Conservation (phyloP, 345 rosid species). For the Populus ilicifolia region DNA sequence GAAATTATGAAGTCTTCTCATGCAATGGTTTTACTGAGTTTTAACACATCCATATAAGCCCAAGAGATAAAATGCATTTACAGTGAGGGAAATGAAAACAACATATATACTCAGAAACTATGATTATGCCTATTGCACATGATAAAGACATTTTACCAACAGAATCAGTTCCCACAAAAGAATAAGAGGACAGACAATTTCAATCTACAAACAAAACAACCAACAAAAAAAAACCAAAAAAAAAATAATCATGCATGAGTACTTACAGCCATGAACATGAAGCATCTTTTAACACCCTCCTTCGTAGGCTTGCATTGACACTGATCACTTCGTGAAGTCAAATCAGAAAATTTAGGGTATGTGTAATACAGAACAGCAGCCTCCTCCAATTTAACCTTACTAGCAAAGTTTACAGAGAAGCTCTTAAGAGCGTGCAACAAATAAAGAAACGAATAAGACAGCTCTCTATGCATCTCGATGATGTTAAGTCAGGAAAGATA, state of each 20-base stretch:
- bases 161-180: neutral
- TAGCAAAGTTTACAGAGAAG: slow-evolving; percentile 2
- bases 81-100: neutral
- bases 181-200: neutral
- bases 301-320: slow-evolving; percentile 99
- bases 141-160: neutral
- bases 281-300: slow-evolving; percentile 93
- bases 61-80: neutral
- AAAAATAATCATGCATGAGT: neutral
- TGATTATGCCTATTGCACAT: neutral
- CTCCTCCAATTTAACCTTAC: slow-evolving; percentile 83
- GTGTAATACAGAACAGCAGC: slow-evolving; percentile 91
- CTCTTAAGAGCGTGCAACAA: neutral
- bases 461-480: neutral
- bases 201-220: neutral
- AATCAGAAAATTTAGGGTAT: slow-evolving; percentile 82
- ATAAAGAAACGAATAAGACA: neutral
- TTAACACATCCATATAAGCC: neutral
- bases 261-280: slow-evolving; percentile 95
- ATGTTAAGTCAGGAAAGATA: neutral
- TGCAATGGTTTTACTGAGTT: neutral
- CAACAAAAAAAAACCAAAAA: neutral
- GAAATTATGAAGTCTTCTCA: neutral
- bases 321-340: slow-evolving; percentile 93
- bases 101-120: neutral